These are phyloP conservation scores for Closterium sp. DNA, from an alignment of 139 green algal species.

Conservation along the genomic window DNA sequence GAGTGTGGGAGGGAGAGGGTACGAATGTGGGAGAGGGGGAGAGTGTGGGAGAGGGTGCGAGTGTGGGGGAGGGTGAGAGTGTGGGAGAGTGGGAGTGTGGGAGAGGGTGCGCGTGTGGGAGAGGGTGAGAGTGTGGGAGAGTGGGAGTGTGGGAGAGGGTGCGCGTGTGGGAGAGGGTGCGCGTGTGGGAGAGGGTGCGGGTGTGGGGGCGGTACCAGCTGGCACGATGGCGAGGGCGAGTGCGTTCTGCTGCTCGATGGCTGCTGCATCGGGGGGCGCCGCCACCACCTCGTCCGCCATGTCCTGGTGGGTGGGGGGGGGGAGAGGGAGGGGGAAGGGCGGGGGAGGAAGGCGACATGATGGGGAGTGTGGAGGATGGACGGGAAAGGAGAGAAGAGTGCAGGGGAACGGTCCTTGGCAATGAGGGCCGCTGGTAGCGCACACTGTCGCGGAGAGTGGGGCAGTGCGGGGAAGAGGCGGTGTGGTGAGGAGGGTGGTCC, in stretches of 20 bases:
- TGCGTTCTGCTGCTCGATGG: constrained; percentile 34
- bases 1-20: too few species aligned
- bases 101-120: too few species aligned
- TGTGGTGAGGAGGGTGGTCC: neutral
- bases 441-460: neutral
- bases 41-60: too few species aligned
- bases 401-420: neutral
- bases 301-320: neutral
- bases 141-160: too few species aligned
- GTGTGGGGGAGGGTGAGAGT: too few species aligned
- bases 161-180: too few species aligned
- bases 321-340: too few species aligned
- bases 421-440: neutral
- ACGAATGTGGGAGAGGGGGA: too few species aligned
- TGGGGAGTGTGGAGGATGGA: too few species aligned
- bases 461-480: neutral
- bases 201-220: neutral
- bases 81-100: too few species aligned
- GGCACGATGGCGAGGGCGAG: constrained; percentile 47
- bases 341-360: too few species aligned
- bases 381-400: neutral
- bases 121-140: too few species aligned
- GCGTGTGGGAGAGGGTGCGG: neutral
- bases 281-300: neutral
- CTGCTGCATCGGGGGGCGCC: constrained; percentile 17